Conservation (phyloP, 257 asterid genomes). For the Solanum appendiculatum region DNA sequence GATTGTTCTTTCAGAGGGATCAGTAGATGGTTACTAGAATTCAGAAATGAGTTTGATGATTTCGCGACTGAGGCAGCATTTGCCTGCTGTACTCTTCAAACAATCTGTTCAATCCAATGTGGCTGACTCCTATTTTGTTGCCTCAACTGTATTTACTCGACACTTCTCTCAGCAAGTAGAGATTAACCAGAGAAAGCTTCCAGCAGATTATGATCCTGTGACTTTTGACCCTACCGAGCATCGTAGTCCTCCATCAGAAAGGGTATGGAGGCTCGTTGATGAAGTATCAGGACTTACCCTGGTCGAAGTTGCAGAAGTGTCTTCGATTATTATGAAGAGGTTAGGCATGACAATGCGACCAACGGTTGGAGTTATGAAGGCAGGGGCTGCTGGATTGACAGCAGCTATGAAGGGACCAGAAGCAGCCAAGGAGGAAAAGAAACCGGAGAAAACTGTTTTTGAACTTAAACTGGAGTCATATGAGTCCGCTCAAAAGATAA, state of each 20-base stretch:
- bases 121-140: conserved; percentile 7
- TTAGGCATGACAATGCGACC: conserved; percentile 23
- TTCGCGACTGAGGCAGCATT: conserved; percentile 35
- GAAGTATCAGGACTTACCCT: conserved; percentile 65
- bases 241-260: conserved; percentile 69
- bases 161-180: conserved; percentile 46
- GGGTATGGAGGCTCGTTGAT: conserved; percentile 78
- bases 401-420: conserved; percentile 24
- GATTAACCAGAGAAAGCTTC: conserved; percentile 68
- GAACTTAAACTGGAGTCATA: conserved; percentile 65
- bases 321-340: conserved; percentile 32
- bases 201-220: conserved; percentile 71
- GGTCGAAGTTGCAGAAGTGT: conserved; percentile 48
- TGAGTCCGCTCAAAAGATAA: conserved; percentile 60
- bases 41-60: conserved; percentile 41
- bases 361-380: conserved; percentile 33
- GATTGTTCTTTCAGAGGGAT: background rate
- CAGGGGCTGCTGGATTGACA: conserved; percentile 36
- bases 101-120: conserved; percentile 9
- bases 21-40: background rate
- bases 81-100: conserved; percentile 22
- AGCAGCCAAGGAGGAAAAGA: conserved; percentile 38
- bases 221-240: conserved; percentile 74
- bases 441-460: conserved; percentile 61
- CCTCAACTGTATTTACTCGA: conserved; percentile 18